Evolutionary conservation across 495 filamentous ascomycete genomes (phyloP).

Genomic region (Paragyromitra xinjiangensis): DNA sequence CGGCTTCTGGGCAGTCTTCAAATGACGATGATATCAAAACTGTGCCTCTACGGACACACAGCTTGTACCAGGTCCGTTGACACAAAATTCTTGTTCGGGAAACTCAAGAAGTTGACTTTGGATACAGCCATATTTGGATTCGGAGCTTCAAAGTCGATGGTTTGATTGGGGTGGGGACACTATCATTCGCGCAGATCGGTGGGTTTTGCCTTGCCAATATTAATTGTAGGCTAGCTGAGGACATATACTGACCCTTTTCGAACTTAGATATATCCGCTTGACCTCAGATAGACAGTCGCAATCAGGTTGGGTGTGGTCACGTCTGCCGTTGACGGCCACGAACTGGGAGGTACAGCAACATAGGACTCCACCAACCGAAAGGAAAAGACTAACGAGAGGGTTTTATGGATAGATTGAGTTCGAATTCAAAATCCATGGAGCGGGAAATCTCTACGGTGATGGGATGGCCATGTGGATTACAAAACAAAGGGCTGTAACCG

Average conservation of each 20-base stretch:
- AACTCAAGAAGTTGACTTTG: slow-evolving; percentile 28
- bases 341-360: slow-evolving; percentile 84
- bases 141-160: slow-evolving; percentile 98
- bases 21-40: slow-evolving; percentile 53
- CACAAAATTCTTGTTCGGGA: slow-evolving; percentile 20
- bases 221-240: not conserved
- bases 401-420: slow-evolving; percentile 74
- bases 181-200: slow-evolving; percentile 91
- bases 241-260: not conserved
- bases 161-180: slow-evolving; percentile 99
- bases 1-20: slow-evolving; percentile 40
- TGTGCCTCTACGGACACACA: slow-evolving; percentile 77
- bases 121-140: slow-evolving; percentile 90
- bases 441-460: slow-evolving; percentile 90
- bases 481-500: slow-evolving; percentile 81
- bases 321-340: slow-evolving; percentile 93
- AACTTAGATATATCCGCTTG: slow-evolving; percentile 82
- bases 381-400: slow-evolving; percentile 25
- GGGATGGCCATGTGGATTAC: slow-evolving; percentile 99
- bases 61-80: slow-evolving; percentile 67
- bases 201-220: slow-evolving; percentile 55
- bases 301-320: slow-evolving; percentile 90
- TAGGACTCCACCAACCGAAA: slow-evolving; percentile 20
- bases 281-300: slow-evolving; percentile 89
- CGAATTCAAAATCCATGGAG: slow-evolving; percentile 88